Percentiles rank a stretch among this genome's conserved stretches.
Conservation (phyloP, 345 rosid genomes). For the Limnanthes douglasii region DNA sequence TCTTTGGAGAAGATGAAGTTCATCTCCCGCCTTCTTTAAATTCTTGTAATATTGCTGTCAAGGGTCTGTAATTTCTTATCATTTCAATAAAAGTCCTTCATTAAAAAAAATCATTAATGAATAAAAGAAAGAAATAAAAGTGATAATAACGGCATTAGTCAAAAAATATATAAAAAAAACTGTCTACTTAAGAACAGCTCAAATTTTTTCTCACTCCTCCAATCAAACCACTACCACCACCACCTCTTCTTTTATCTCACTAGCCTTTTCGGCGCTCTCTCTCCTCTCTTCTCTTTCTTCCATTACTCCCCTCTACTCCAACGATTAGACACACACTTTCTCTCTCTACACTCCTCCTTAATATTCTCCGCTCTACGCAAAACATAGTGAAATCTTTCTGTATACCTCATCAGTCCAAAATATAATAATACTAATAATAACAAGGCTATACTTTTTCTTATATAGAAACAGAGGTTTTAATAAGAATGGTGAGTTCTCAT, state of each 20-base stretch:
- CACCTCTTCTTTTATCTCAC: slow-evolving; percentile 1
- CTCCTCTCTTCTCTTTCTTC: slow-evolving; percentile 9
- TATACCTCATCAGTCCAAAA: too few relatives aligned
- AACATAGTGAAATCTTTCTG: not conserved
- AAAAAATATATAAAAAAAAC: too few relatives aligned
- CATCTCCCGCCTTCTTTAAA: too few relatives aligned
- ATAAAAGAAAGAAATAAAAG: too few relatives aligned
- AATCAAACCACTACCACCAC: slow-evolving; percentile 15
- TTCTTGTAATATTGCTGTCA: too few relatives aligned
- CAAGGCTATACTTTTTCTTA: slow-evolving; percentile 1
- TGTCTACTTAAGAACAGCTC: slow-evolving; percentile 26
- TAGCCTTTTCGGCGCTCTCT: slow-evolving; percentile 10
- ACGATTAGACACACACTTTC: slow-evolving; percentile 9
- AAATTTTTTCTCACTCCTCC: slow-evolving; percentile 12
- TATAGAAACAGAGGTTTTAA: not conserved
- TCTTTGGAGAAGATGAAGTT: too few relatives aligned
- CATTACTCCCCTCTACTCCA: slow-evolving; percentile 10
- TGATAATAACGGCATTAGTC: too few relatives aligned
- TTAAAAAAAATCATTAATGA: too few relatives aligned
- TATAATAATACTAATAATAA: too few relatives aligned
- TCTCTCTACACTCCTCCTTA: slow-evolving; percentile 12
- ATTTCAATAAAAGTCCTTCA: too few relatives aligned
- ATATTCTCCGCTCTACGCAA: not conserved
- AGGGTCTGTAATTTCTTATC: too few relatives aligned
- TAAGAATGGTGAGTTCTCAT: slow-evolving; percentile 17